Evolutionary conservation across 352 stramenopile species (phyloP).

Genomic region (Globisporangium solare): DNA sequence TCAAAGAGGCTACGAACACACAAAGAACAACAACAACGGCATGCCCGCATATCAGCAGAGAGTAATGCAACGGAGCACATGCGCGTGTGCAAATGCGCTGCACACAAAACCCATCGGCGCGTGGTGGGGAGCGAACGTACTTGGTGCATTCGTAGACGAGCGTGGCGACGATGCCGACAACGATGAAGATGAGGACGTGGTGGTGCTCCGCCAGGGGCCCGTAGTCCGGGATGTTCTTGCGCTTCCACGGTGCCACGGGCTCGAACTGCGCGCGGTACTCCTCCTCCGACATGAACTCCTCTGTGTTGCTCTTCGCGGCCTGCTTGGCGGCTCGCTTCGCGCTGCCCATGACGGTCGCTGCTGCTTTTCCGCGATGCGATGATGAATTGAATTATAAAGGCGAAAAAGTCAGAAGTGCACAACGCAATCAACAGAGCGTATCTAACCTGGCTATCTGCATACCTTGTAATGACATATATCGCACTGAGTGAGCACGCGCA

Average conservation of each 20-base stretch:
- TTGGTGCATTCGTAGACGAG: slow-evolving; percentile 67
- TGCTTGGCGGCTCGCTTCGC: neutral
- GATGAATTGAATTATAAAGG: neutral
- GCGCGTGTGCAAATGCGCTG: neutral
- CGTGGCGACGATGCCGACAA: slow-evolving; percentile 62
- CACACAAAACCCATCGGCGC: neutral
- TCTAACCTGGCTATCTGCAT: neutral
- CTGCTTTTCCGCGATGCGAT: neutral
- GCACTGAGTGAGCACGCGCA: too few species aligned
- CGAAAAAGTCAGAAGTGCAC: slow-evolving; percentile 2
- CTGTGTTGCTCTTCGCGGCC: slow-evolving; percentile 12
- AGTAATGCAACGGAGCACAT: neutral
- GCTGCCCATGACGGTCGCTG: slow-evolving; percentile 3
- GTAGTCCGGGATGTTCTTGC: slow-evolving; percentile 74
- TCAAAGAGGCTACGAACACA: slow-evolving; percentile 50
- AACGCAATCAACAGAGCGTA: neutral
- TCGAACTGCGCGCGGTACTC: slow-evolving; percentile 65
- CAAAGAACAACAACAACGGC: neutral
- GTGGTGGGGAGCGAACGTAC: slow-evolving; percentile 17
- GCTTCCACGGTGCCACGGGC: slow-evolving; percentile 78
- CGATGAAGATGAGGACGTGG: slow-evolving; percentile 61
- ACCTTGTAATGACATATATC: neutral
- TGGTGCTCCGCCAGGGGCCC: slow-evolving; percentile 57
- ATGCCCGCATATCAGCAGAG: neutral
- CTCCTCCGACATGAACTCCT: slow-evolving; percentile 42